A percentile compares a stretch with the other conserved stretches of the same genome.
Evolutionary conservation across 75 land plant species (phyloP).

Genomic region (Pseudotsuga menziesii): DNA sequence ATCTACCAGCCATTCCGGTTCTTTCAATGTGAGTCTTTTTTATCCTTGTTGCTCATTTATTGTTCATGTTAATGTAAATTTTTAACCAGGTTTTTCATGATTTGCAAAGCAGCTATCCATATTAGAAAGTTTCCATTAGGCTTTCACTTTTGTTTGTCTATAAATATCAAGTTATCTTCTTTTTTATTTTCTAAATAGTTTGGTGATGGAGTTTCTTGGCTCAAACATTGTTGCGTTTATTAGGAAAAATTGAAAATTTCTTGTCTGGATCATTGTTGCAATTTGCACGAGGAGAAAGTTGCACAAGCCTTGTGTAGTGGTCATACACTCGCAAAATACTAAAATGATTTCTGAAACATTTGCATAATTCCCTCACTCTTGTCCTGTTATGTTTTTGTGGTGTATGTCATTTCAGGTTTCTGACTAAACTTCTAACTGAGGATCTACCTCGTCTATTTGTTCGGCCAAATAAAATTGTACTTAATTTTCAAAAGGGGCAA

Average conservation of each 20-base stretch:
- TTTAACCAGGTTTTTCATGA: not conserved
- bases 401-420: constrained; percentile 48
- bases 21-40: constrained; percentile 73
- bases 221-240: not conserved
- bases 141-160: not conserved
- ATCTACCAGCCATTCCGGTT: constrained; percentile 78
- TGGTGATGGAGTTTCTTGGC: not conserved
- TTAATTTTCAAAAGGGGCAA: constrained; percentile 81
- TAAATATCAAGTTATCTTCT: not conserved
- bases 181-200: not conserved
- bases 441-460: constrained; percentile 95
- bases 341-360: not conserved
- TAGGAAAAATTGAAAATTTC: not conserved
- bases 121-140: not conserved
- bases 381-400: not conserved
- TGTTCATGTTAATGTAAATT: not conserved
- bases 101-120: not conserved
- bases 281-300: not conserved
- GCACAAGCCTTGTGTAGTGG: not conserved
- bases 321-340: not conserved
- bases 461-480: constrained; percentile 87
- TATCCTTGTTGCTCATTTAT: not conserved
- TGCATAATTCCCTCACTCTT: not conserved
- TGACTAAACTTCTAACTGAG: constrained; percentile 90
- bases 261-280: not conserved